These are phyloP conservation scores for Agarophyton chilense DNA, from an alignment of 23 red algal genomes.

Conservation along the genomic window DNA sequence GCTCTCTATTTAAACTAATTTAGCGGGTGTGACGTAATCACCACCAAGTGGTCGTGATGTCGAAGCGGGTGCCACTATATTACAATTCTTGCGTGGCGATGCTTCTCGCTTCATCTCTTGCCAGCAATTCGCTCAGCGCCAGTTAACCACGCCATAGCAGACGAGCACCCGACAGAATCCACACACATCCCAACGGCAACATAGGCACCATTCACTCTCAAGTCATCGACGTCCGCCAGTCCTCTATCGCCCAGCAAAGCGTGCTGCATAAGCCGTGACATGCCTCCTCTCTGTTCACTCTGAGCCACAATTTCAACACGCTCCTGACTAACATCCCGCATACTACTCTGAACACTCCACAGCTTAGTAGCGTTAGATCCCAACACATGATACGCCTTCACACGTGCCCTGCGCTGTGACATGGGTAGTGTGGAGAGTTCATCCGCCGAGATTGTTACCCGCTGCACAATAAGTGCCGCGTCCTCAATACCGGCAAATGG, in stretches of 20 bases:
- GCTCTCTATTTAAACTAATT: too few species aligned
- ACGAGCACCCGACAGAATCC: constrained; percentile 9
- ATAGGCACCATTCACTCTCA: constrained; percentile 19
- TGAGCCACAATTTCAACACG: constrained; percentile 10
- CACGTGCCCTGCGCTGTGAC: not conserved
- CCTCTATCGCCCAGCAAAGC: constrained; percentile 29
- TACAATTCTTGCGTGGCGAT: too few species aligned
- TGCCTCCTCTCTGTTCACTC: not conserved
- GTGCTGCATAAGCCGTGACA: not conserved
- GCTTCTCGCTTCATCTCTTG: too few species aligned
- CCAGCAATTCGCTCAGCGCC: constrained; percentile 38
- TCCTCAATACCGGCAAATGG: not conserved
- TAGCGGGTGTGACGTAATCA: too few species aligned
- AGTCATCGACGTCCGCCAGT: constrained; percentile 13
- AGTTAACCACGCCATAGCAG: constrained; percentile 44
- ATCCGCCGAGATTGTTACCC: not conserved
- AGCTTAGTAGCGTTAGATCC: constrained; percentile 1
- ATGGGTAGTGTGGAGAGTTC: not conserved
- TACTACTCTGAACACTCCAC: constrained; percentile 53
- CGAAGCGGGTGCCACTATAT: too few species aligned
- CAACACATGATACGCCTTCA: constrained; percentile 8
- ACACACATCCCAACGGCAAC: constrained; percentile 49
- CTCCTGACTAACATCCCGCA: constrained; percentile 10
- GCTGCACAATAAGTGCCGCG: not conserved
- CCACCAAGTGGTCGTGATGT: too few species aligned